Evolutionary conservation across 805 yeast species (phyloP).

Genomic region (Candida koratica): DNA sequence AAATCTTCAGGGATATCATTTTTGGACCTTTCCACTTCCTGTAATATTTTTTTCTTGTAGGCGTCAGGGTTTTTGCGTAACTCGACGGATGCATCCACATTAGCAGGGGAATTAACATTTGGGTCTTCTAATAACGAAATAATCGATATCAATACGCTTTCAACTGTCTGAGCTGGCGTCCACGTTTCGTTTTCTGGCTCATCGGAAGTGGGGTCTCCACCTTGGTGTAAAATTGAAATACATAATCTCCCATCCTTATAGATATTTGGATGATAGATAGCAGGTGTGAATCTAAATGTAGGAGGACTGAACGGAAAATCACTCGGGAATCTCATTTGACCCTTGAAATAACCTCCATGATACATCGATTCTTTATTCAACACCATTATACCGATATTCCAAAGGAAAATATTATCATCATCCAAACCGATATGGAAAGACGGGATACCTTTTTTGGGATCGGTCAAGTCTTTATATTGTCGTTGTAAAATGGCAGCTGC

Average conservation of each 20-base stretch:
- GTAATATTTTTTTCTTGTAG: slow-evolving; percentile 68
- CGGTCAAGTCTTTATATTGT: slow-evolving; percentile 90
- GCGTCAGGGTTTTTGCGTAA: slow-evolving; percentile 78
- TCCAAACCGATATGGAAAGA: slow-evolving; percentile 62
- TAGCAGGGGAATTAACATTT: slow-evolving; percentile 89
- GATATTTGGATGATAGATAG: slow-evolving; percentile 93
- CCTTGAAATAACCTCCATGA: slow-evolving; percentile 92
- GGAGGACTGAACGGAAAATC: slow-evolving; percentile 95
- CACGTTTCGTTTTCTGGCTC: slow-evolving; percentile 93
- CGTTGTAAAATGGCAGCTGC: slow-evolving; percentile 86
- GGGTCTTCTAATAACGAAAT: slow-evolving; percentile 92
- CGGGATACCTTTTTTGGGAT: slow-evolving; percentile 72
- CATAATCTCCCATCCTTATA: slow-evolving; percentile 91
- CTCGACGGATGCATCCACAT: slow-evolving; percentile 91
- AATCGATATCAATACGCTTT: slow-evolving; percentile 82
- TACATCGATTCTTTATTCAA: slow-evolving; percentile 83
- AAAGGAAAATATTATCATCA: slow-evolving; percentile 52
- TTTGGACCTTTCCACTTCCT: slow-evolving; percentile 80
- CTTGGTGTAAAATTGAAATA: slow-evolving; percentile 86
- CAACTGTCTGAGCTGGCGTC: slow-evolving; percentile 92
- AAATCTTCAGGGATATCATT: slow-evolving; percentile 86
- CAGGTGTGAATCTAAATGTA: slow-evolving; percentile 84
- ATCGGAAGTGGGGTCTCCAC: slow-evolving; percentile 85
- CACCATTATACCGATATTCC: slow-evolving; percentile 93
- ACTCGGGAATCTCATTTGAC: slow-evolving; percentile 87